Conservation (phyloP, 202 grass and related monocot genomes). For the Brachypodium distachyon region DNA sequence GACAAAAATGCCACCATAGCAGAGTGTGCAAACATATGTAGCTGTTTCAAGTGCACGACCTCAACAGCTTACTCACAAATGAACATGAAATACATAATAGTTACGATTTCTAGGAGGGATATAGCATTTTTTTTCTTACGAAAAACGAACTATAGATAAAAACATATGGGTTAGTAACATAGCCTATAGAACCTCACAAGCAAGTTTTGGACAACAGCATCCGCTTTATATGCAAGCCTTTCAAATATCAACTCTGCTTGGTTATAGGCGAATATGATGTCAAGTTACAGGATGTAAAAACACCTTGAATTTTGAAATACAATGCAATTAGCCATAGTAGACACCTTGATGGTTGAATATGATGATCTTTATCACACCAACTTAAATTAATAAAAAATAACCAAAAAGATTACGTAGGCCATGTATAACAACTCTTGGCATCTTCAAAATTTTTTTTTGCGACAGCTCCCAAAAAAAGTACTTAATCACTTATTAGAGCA, state of each 20-base stretch:
- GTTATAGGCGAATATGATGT: neutral
- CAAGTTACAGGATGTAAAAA: neutral
- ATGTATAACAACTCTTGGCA: neutral
- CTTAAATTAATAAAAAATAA: neutral
- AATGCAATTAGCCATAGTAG: neutral
- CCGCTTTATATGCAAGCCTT: neutral
- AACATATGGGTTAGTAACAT: neutral
- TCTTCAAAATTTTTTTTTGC: neutral
- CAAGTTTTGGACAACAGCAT: neutral
- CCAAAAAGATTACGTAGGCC: neutral
- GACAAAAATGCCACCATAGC: neutral
- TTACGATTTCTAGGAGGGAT: neutral
- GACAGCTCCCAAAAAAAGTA: neutral
- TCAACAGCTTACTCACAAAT: neutral
- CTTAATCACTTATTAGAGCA: neutral
- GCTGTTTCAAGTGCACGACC: neutral
- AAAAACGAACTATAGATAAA: neutral
- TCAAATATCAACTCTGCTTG: neutral
- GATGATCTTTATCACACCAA: neutral
- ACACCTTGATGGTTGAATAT: neutral
- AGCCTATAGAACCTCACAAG: neutral
- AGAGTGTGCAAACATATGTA: no score
- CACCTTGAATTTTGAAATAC: neutral
- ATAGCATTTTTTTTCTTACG: neutral
- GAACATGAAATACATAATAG: neutral